Evolutionary conservation across 768 basidiomycete genomes (phyloP).

Genomic region (Termitomyces heimii): DNA sequence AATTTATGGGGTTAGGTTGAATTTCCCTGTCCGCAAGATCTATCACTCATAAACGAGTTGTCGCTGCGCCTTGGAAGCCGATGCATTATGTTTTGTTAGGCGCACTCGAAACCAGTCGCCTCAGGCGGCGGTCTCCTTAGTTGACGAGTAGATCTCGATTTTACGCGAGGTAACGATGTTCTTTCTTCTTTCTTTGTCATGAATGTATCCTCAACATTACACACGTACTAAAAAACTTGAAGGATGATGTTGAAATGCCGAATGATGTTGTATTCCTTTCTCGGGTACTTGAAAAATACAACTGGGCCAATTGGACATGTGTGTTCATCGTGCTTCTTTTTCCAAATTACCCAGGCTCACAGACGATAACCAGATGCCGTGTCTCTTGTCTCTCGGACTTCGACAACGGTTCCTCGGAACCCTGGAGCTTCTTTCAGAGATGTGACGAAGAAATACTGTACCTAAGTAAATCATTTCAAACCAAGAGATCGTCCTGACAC

Average conservation of each 20-base stretch:
- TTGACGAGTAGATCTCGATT: slow-evolving; percentile 12
- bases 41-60: slow-evolving; percentile 12
- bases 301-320: background rate
- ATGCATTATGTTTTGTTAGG: background rate
- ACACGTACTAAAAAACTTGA: background rate
- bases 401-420: background rate
- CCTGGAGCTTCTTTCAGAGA: background rate
- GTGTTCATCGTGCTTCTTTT: background rate
- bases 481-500: background rate
- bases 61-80: slow-evolving; percentile 8
- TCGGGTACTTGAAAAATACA: slow-evolving; percentile 1
- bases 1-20: background rate
- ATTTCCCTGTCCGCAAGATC: background rate
- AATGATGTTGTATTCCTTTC: slow-evolving; percentile 1
- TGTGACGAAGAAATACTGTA: background rate
- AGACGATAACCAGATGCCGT: background rate
- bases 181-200: background rate
- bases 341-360: background rate
- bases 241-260: slow-evolving; percentile 2
- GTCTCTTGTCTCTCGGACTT: background rate
- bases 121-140: slow-evolving; percentile 8
- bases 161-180: slow-evolving; percentile 7
- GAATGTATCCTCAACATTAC: background rate
- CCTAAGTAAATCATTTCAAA: background rate
- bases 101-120: background rate